Conservation (phyloP, 2,329 filamentous ascomycete species). For the Botrytis galanthina region DNA sequence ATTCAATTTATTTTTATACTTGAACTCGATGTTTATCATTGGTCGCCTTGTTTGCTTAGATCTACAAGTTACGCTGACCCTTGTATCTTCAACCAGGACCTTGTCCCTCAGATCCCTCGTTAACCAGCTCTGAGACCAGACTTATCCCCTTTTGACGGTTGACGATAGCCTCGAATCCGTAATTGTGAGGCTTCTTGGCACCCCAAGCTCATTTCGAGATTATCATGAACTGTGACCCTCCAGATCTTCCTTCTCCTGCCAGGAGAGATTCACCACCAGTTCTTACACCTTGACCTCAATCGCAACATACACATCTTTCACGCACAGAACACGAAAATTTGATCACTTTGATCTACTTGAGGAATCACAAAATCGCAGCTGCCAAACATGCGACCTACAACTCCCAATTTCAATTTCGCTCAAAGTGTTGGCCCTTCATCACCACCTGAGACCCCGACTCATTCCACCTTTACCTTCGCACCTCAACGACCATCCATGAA, state of each 20-base stretch:
- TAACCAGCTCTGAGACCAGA: conserved; percentile 13
- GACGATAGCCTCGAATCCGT: conserved; percentile 25
- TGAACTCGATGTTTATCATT: conserved; percentile 20
- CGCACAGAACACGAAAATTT: neutral
- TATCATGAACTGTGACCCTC: conserved; percentile 40
- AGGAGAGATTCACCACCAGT: conserved; percentile 39
- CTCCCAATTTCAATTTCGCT: conserved; percentile 43
- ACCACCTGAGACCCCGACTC: conserved; percentile 49
- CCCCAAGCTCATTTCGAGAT: conserved; percentile 29
- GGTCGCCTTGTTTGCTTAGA: conserved; percentile 25
- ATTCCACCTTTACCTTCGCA: conserved; percentile 36
- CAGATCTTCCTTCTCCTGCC: conserved; percentile 37
- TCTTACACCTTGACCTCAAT: conserved; percentile 37
- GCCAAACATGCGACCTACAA: conserved; percentile 43
- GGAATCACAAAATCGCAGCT: conserved; percentile 15
- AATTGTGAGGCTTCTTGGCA: conserved; percentile 31
- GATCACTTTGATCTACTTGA: neutral
- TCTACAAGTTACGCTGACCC: conserved; percentile 17
- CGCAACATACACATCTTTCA: neutral
- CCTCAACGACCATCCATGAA: conserved; percentile 33
- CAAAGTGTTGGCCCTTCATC: conserved; percentile 45
- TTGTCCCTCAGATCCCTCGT: conserved; percentile 9
- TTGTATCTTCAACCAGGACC: conserved; percentile 14
- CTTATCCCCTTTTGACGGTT: conserved; percentile 20
- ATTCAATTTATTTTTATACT: conserved; percentile 12